Base-by-base conservation (phyloP, 2,329 filamentous ascomycete genomes). In the Aspergillus quadrilineatus region DNA sequence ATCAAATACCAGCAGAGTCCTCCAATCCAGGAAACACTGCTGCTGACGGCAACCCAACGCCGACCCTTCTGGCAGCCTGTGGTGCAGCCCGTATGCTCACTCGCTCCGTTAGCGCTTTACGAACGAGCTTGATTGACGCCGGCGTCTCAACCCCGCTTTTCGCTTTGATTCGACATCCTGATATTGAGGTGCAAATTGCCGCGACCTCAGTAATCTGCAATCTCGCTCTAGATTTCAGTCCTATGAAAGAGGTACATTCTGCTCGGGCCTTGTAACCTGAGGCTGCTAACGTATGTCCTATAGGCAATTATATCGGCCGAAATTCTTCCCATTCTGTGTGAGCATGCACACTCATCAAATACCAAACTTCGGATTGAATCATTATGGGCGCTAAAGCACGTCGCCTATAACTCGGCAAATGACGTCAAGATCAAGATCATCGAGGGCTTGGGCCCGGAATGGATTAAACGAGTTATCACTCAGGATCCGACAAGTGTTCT, bases 381-480 rank as follows among this genome's bases (percentile, higher is more conserved):
- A 22, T 76, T 99, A 1, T 99, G 94, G 93, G 91, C 92, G 5
- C 77, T 99, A 56, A 97, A 97, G 70, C 91, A 97, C 73, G 82
- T 97, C 49, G 88, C 96, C 2, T 83, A 89, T 60, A 86, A 85
- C 22, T 85, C 89, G 5, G 82, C 83, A 15, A 85, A 88, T 44
- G 83, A 88, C 10, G 78, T 89, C 63, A 96, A 94, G 74, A 88
- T 88, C 66, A 82, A 84, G 47, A 90, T 90, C 58, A 77, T 97
- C 10, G 86, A 92, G 49, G 86, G 89, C 66, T 80, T 97, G 4
- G 87, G 86, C 7, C 83, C 90, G 0, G 85, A 84, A 9, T 96
- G 91, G 90, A 81, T 97, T 10, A 82, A 93, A 59, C 86, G 88
- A 57, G 80, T 94, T 22, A 89, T 97, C 44, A 86, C 84, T 53